Evolutionary conservation across 768 basidiomycete species (phyloP), one percentile per base, ranked within the genome.

Genomic region (Auricularia sp.): DNA sequence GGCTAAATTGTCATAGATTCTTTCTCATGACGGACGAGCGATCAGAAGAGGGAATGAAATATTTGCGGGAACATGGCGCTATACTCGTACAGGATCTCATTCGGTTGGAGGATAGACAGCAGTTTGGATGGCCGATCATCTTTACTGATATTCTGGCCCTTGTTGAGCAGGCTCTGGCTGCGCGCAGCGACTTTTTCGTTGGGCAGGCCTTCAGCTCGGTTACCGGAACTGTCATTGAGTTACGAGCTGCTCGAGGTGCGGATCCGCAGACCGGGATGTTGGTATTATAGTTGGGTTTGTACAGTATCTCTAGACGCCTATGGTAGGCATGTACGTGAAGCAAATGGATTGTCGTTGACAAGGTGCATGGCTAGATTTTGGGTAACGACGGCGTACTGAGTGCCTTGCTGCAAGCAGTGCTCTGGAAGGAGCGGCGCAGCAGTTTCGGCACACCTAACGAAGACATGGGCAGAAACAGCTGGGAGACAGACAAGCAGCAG

Each of bases 1-100:
- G 5, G 29, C 56, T 34, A 18, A 59, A 10, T 6, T 33, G 11
- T 18, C 14, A 29, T 63, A 69, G 69, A 29, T 71, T 72, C 68
- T 73, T 68, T 66, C 35, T 73, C 16, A 71, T 70, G 4, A 72
- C 72, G 13, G 72, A 73, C 64, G 72, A 73, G 58, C 68, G 71
- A 24, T 63, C 65, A 62, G 54, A 62, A 1, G 65, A 66, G 18
- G 62, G 61, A 39, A 59, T 72, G 34, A 56, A 65, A 18, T 68
- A 68, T 16, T 45, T 72, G 29, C 63, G 65, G n/a, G 61, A 61
- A 21, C 59, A 68, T 56, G 69, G 69, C 29, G 71, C 65, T 4
- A 51, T 72, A 8, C 61, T 73, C 45, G 45, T 72, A 58, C 14
- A 51, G 18, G 71, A 73, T 61, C 64, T 73, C 35, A 33, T 73